Conservation (phyloP, 2,329 filamentous ascomycete species). For the Talaromyces rugulosus region DNA sequence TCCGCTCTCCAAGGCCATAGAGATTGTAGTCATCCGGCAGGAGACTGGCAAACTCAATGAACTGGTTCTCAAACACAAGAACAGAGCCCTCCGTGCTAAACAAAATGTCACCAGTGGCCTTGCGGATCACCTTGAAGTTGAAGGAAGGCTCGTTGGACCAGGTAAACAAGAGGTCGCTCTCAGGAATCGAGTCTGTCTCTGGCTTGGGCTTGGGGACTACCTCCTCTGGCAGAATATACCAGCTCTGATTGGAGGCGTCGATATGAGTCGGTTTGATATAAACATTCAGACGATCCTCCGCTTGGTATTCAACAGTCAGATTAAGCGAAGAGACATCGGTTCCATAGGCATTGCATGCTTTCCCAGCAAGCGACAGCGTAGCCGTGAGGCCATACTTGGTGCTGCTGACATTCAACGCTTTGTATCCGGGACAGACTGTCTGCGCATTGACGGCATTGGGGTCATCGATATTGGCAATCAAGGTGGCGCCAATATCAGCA, state of each 20-base stretch:
- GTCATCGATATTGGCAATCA: slow-evolving; percentile 61
- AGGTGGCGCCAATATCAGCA: background rate
- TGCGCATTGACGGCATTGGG: slow-evolving; percentile 61
- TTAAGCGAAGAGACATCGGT: slow-evolving; percentile 65
- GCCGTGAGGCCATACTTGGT: slow-evolving; percentile 49
- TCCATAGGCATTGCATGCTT: slow-evolving; percentile 69
- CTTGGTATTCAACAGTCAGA: slow-evolving; percentile 65
- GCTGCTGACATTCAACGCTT: slow-evolving; percentile 46
- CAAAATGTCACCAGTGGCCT: slow-evolving; percentile 60
- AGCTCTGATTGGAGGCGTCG: slow-evolving; percentile 57
- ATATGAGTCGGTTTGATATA: slow-evolving; percentile 65
- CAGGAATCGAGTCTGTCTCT: slow-evolving; percentile 36
- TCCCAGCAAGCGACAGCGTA: slow-evolving; percentile 49
- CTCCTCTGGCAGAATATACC: slow-evolving; percentile 63
- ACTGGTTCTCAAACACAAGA: slow-evolving; percentile 72
- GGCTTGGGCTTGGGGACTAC: slow-evolving; percentile 55
- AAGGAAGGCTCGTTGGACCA: slow-evolving; percentile 58
- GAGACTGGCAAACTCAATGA: slow-evolving; percentile 65
- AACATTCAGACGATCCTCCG: slow-evolving; percentile 62
- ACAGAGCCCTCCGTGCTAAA: slow-evolving; percentile 63
- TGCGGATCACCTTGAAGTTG: slow-evolving; percentile 52
- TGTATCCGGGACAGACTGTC: slow-evolving; percentile 59
- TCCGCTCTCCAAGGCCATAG: slow-evolving; percentile 70
- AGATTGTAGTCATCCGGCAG: slow-evolving; percentile 70
- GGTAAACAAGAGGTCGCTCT: slow-evolving; percentile 46